These are phyloP conservation scores for Blepharisma undulans DNA, from an alignment of 169 alveolate genomes.

Conservation along the genomic window DNA sequence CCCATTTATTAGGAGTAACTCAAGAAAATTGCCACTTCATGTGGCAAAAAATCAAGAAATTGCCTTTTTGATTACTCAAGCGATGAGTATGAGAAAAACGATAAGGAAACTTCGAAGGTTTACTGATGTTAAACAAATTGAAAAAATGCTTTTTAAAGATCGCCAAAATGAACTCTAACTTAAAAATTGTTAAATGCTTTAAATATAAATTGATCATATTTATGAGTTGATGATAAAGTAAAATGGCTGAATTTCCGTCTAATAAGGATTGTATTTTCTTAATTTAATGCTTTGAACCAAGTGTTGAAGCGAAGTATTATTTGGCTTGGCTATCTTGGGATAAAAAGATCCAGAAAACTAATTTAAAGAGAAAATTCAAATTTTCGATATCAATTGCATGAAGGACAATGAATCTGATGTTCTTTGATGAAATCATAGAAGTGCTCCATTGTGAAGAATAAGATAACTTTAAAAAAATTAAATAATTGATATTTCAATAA, in stretches of 20 bases:
- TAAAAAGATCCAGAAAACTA: too few relatives aligned
- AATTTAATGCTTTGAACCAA: too few relatives aligned
- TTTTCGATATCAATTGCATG: too few relatives aligned
- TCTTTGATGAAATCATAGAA: too few relatives aligned
- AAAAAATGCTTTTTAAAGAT: neutral
- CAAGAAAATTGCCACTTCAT: neutral
- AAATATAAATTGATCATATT: too few relatives aligned
- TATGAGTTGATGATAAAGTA: neutral
- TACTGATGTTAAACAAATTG: neutral
- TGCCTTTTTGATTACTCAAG: neutral
- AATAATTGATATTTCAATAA: neutral
- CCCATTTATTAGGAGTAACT: conserved; percentile 3
- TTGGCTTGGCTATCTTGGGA: too few relatives aligned
- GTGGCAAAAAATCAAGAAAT: neutral
- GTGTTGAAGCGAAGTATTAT: too few relatives aligned
- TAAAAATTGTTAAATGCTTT: neutral
- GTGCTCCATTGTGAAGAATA: too few relatives aligned
- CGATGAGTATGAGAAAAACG: neutral
- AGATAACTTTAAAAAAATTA: too few relatives aligned
- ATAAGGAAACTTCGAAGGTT: neutral
- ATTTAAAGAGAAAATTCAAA: too few relatives aligned
- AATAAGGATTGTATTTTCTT: too few relatives aligned
- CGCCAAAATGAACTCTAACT: neutral
- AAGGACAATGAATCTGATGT: too few relatives aligned
- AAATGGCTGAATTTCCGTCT: neutral